These are phyloP conservation scores for Gossypium arboreum DNA, from an alignment of 345 rosid species.

Conservation along the genomic window DNA sequence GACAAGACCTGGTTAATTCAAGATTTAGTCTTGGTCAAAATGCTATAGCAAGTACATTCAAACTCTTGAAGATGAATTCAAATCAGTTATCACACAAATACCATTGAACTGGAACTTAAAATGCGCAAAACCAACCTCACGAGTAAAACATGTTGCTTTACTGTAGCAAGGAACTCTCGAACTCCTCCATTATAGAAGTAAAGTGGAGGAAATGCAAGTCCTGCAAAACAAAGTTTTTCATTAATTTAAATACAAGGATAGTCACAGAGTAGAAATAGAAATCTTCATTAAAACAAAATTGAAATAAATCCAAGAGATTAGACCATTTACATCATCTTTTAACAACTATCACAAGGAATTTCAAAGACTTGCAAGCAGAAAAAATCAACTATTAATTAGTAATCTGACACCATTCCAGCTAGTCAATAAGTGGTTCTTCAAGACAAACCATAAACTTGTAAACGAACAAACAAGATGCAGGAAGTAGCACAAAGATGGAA, in stretches of 20 bases:
- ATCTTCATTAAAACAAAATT: not conserved
- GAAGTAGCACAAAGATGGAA: not conserved
- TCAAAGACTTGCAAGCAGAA: not conserved
- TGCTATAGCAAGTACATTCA: not conserved
- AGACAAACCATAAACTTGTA: not conserved
- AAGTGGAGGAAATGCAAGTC: conserved; percentile 87
- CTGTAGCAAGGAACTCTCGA: conserved; percentile 74
- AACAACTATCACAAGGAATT: not conserved
- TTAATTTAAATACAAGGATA: not conserved
- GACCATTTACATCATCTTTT: not conserved
- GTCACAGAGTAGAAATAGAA: not conserved
- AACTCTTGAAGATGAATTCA: conserved; percentile 2
- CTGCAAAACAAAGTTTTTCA: conserved; percentile 42
- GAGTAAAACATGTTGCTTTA: conserved; percentile 82
- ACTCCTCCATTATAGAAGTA: conserved; percentile 96
- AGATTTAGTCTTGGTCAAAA: not conserved
- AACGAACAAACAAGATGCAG: not conserved
- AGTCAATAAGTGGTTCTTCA: not conserved
- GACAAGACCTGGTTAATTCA: not conserved
- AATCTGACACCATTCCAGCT: not conserved
- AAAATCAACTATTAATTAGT: not conserved
- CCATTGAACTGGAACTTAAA: not conserved
- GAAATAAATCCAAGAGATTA: not conserved
- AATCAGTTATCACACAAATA: not conserved
- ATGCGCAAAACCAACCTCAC: conserved; percentile 55